A percentile compares a stretch with the other conserved stretches of the same genome.
phyloP scores from a whole-genome alignment of 768 basidiomycete genomes.

The Podaxis rugospora region DNA sequence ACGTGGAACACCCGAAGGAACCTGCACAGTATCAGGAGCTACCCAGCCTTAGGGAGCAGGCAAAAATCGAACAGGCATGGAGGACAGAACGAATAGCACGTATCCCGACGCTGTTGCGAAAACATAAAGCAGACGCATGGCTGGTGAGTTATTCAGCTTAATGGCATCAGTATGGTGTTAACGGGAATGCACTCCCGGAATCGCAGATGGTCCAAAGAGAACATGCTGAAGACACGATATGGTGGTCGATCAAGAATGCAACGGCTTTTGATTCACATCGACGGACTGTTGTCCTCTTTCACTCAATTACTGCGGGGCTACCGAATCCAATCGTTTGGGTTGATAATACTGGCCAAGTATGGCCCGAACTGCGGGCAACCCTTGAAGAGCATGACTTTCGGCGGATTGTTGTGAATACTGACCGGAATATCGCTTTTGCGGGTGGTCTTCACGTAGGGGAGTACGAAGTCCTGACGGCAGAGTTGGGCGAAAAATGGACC shows the following conservation, averaged over 20 bases:
- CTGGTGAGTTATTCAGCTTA: conserved; percentile 24
- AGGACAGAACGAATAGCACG: conserved; percentile 32
- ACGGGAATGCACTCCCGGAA: neutral
- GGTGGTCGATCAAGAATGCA: conserved; percentile 46
- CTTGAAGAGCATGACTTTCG: conserved; percentile 33
- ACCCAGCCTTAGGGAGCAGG: conserved; percentile 36
- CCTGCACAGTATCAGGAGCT: conserved; percentile 31
- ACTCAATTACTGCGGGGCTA: conserved; percentile 29
- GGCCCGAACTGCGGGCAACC: conserved; percentile 36
- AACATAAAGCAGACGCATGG: conserved; percentile 40
- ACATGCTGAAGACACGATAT: conserved; percentile 50
- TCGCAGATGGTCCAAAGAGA: conserved; percentile 43
- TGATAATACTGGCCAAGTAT: conserved; percentile 45
- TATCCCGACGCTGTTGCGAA: conserved; percentile 38
- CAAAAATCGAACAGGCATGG: conserved; percentile 36
- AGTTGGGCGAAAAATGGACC: conserved; percentile 40
- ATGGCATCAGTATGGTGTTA: neutral
- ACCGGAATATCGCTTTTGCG: conserved; percentile 41
- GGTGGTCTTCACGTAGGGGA: conserved; percentile 50
- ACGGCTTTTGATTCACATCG: conserved; percentile 45
- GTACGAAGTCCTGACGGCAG: conserved; percentile 28
- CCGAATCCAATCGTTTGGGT: conserved; percentile 44
- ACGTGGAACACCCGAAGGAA: conserved; percentile 17
- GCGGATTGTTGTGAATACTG: conserved; percentile 42
- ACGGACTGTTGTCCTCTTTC: conserved; percentile 46